Evolutionary conservation across 345 rosid species (phyloP), one percentile per base, ranked within the genome.

Genomic region (Turritis glabra): DNA sequence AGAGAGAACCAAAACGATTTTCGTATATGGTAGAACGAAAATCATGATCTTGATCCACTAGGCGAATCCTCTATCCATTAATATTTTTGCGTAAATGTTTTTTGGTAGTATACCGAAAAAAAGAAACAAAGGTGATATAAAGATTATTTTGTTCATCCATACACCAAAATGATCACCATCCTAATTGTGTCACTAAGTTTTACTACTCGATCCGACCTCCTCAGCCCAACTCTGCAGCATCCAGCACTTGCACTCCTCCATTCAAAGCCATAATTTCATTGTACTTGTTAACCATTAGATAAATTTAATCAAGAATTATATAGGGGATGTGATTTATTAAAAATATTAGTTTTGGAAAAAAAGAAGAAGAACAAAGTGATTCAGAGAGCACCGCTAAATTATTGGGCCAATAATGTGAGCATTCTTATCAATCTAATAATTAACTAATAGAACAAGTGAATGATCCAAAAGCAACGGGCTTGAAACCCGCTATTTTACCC

Each of bases 381-480:
- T 2, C 8, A 64, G 71, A 65, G 46, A 50, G 48, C 74, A 60
- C 69, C 64, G 41, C 74, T 52, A 14, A 54, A 77, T 71, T 29
- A 77, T 71, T 71, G 80, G 68, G 62, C 67, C 72, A 71, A 77
- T 64, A 77, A 77, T 77, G 35, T 18, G 19, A 41, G 4, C 33
- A 14, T 40, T 38, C 14, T 47, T 26, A n/a, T 37, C 69, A 60
- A 17, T 19, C 37, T 52, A 70, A 63, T 56, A 56, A 71, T 71
- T 71, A 71, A 65, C 72, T 7, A 77, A 77, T 64, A 72, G 41
- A 77, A 71, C 80, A 77, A 77, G 9, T 8, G 77, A 8, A 77
- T 77, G 72, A 71, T 64, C 72, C 80, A 71, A 77, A 58, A 8
- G 73, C 80, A 77, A 77, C 72, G 77, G 77, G 69, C 53, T 71